Conservation (phyloP, 371 early-diverging fungal species). For the Saksenaea vasiformis region DNA sequence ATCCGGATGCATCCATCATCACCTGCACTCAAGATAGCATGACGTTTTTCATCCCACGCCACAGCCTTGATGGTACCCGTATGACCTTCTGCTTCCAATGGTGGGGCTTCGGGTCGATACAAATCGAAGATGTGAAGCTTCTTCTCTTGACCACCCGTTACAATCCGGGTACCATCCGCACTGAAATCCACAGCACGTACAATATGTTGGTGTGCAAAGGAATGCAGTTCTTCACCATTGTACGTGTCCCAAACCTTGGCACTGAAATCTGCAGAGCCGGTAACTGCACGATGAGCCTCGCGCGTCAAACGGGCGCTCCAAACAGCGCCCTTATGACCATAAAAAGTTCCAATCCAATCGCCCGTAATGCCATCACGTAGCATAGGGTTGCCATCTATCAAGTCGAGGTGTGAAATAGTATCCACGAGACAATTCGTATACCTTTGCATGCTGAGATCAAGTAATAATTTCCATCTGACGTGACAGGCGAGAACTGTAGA, state of each 20-base stretch:
- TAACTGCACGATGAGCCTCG: conserved; percentile 77
- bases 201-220: conserved; percentile 77
- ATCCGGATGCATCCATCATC: conserved; percentile 66
- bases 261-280: conserved; percentile 89
- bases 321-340: conserved; percentile 89
- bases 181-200: conserved; percentile 83
- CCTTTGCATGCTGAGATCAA: conserved; percentile 91
- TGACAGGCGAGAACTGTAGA: conserved; percentile 75
- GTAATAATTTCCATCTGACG: conserved; percentile 68
- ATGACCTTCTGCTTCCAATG: conserved; percentile 58
- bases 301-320: conserved; percentile 84
- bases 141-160: conserved; percentile 83
- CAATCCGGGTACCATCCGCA: conserved; percentile 65
- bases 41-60: conserved; percentile 67
- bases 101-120: conserved; percentile 60
- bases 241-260: conserved; percentile 87
- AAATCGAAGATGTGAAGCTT: conserved; percentile 80
- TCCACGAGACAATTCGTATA: conserved; percentile 18
- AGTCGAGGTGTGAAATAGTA: neutral
- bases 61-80: conserved; percentile 68
- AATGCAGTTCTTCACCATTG: conserved; percentile 68
- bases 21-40: conserved; percentile 62
- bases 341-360: conserved; percentile 89
- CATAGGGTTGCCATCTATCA: conserved; percentile 82
- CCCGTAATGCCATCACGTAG: conserved; percentile 85